These are phyloP conservation scores for Microascus cirrosus DNA, from an alignment of 2,329 filamentous ascomycete genomes.

Conservation along the genomic window DNA sequence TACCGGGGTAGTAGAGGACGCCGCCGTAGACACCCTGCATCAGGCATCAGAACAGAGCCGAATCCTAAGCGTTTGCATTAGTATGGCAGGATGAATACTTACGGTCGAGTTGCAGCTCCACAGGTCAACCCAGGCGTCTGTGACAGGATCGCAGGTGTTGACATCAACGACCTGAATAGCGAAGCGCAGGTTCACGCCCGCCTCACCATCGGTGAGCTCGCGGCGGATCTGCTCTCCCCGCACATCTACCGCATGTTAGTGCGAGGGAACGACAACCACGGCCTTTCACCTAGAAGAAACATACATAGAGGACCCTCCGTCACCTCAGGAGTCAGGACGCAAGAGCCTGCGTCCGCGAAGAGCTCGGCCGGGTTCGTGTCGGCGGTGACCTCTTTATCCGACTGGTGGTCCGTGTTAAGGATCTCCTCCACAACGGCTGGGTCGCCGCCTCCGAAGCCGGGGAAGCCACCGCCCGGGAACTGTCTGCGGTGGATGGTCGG, in stretches of 20 bases:
- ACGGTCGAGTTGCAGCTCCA: constrained; percentile 21
- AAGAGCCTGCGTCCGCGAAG: constrained; percentile 28
- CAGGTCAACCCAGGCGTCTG: constrained; percentile 11
- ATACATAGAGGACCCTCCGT: constrained; percentile 36
- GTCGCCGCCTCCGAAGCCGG: constrained; percentile 5
- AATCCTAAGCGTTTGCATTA: neutral
- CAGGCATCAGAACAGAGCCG: neutral
- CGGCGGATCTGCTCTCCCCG: constrained; percentile 9
- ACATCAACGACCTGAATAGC: constrained; percentile 13
- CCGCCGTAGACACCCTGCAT: constrained; percentile 23
- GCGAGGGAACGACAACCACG: neutral
- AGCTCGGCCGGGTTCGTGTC: constrained; percentile 19
- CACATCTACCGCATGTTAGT: constrained; percentile 5
- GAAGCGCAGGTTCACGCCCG: constrained; percentile 10
- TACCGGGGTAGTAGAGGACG: constrained; percentile 15
- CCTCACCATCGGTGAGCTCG: constrained; percentile 9
- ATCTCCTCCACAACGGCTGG: constrained; percentile 6
- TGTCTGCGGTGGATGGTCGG: constrained; percentile 6
- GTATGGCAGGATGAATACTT: constrained; percentile 4
- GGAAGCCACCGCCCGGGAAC: neutral
- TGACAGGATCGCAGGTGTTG: constrained; percentile 11
- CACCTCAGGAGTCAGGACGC: constrained; percentile 36
- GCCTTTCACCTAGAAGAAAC: neutral
- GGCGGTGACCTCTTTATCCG: constrained; percentile 18
- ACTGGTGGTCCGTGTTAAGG: constrained; percentile 24